Conservation (phyloP, 2,329 filamentous ascomycete species). For the Tolypocladium ovalisporum region DNA sequence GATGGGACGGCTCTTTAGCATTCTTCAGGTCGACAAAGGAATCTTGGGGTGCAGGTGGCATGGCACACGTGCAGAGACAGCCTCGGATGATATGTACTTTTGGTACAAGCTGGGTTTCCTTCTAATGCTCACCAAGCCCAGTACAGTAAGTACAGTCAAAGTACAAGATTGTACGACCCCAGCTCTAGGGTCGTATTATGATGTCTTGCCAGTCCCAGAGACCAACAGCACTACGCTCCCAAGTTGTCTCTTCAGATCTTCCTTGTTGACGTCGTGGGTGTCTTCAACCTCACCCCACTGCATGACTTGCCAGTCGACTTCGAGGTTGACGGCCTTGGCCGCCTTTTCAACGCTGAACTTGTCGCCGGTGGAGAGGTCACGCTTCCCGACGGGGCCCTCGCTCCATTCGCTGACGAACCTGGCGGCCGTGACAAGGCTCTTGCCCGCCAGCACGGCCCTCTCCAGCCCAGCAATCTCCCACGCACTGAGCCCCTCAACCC, state of each 20-base stretch:
- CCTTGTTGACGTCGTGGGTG: slow-evolving; percentile 91
- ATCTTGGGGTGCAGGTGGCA: too few species aligned
- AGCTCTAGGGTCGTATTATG: not conserved
- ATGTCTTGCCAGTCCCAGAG: slow-evolving; percentile 37
- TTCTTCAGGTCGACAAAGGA: too few species aligned
- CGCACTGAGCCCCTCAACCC: slow-evolving; percentile 60
- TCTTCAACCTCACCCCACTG: slow-evolving; percentile 98
- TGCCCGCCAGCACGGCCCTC: slow-evolving; percentile 70
- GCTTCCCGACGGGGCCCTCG: slow-evolving; percentile 50
- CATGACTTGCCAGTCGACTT: slow-evolving; percentile 81
- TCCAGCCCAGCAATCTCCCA: slow-evolving; percentile 86
- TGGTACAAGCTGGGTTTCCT: not conserved
- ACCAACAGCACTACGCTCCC: slow-evolving; percentile 80
- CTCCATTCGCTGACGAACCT: slow-evolving; percentile 83
- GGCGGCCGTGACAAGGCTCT: slow-evolving; percentile 70
- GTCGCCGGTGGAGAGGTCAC: slow-evolving; percentile 19
- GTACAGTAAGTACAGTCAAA: not conserved
- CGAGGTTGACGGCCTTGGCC: slow-evolving; percentile 63
- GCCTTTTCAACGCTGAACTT: slow-evolving; percentile 76
- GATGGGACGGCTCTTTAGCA: too few species aligned
- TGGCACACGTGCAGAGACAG: not conserved
- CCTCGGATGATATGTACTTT: not conserved
- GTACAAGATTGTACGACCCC: not conserved
- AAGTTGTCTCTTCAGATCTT: slow-evolving; percentile 78
- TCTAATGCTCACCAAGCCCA: not conserved